Base-by-base conservation (phyloP, 2,329 filamentous ascomycete species). In the Trichophyton equinum region DNA sequence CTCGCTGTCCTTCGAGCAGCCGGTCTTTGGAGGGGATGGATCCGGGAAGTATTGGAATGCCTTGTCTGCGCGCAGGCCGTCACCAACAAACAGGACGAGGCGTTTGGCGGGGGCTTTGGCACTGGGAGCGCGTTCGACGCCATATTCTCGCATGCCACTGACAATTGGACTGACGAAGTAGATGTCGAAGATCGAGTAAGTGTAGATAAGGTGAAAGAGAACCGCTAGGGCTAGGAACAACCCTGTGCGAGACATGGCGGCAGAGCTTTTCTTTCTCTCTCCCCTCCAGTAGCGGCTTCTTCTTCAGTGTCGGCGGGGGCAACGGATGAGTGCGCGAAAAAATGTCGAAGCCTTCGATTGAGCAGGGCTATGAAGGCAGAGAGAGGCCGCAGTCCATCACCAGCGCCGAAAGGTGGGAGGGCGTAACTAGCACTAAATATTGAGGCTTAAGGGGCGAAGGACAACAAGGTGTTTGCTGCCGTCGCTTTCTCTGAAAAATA, bases 141-240 rank as follows among this genome's bases (percentile, higher is more conserved):
- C 77, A 74, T 90, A 91, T 63, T 91, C 82, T 69, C 82, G 84
- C 94, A 99, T 99, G 71, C 94, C 94, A 78, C 87, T 88, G 60
- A 97, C 94, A 67, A 99, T 94, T 22, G 94, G 94, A 72, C 91
- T 96, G 71, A 96, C 91, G 72, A 99, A 99, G 76, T 99, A 97
- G 65, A 97, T 94, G 74, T 96, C 91, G 76, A 99, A 99, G 70
- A 97, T 97, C 63, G 91, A 96, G 72, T 87, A 88, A 61, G 96
- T 87, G 74, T 99, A 99, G 65, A 95, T 83, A 60, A 97, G 74
- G 75, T 99, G 95, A 73, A 99, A 99, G 63, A 92, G 77, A 71
- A 96, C 82, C 68, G 94, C 94, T 71, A 95, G 83, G 72, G 87
- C 85, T 74, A 97, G 77, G 73, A 99, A 97, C 71, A 86, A 22